Conservation (phyloP, 2,329 filamentous ascomycete species). For the Claviceps fusiformis region DNA sequence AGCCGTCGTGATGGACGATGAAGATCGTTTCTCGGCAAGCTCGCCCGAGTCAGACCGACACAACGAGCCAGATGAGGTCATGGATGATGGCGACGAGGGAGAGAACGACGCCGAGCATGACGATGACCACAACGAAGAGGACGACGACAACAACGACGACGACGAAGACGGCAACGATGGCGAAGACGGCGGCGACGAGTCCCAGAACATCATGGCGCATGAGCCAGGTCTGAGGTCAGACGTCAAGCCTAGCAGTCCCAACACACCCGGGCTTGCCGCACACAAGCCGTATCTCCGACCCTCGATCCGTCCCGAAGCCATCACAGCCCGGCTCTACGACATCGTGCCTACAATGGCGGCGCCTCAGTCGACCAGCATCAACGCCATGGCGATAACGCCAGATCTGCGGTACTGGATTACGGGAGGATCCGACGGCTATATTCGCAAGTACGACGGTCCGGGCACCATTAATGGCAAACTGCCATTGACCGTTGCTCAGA, state of each 20-base stretch:
- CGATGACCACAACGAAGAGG: conserved; percentile 23
- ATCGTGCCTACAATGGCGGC: conserved; percentile 96
- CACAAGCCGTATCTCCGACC: conserved; percentile 30
- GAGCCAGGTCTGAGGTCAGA: neutral
- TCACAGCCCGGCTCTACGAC: conserved; percentile 73
- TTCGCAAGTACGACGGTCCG: conserved; percentile 91
- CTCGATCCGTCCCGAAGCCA: conserved; percentile 59
- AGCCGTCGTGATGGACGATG: conserved; percentile 16
- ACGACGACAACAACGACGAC: conserved; percentile 22
- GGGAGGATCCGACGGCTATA: conserved; percentile 87
- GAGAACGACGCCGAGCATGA: conserved; percentile 26
- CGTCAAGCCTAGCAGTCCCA: conserved; percentile 13
- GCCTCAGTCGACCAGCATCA: conserved; percentile 90
- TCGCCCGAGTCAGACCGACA: conserved; percentile 21
- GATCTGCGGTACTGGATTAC: conserved; percentile 94
- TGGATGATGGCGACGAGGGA: conserved; percentile 35
- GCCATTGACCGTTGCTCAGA: conserved; percentile 83
- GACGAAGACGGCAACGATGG: conserved; percentile 30
- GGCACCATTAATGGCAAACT: conserved; percentile 92
- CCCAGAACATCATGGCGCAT: conserved; percentile 12
- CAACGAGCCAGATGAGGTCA: conserved; percentile 41
- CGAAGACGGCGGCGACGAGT: conserved; percentile 19
- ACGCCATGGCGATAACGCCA: conserved; percentile 79
- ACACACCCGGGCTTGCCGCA: conserved; percentile 14
- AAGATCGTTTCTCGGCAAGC: conserved; percentile 19